Conservation (phyloP, 192 early-diverging fungal species). For the Backusella circina region DNA sequence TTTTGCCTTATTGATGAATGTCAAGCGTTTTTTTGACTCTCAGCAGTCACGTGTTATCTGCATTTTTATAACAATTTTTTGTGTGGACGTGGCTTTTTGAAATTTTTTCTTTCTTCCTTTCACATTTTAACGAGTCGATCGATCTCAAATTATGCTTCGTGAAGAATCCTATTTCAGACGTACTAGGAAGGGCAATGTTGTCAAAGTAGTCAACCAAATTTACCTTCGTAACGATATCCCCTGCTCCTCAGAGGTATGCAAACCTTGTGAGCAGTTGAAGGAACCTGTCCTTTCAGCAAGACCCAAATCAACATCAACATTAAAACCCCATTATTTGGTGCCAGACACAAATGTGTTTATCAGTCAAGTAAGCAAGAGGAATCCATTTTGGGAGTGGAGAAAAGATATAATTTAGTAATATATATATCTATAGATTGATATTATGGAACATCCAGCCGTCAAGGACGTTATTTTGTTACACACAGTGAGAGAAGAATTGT, state of each 20-base stretch:
- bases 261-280: slow-evolving; percentile 41
- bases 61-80: not conserved
- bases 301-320: slow-evolving; percentile 50
- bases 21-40: too few relatives aligned
- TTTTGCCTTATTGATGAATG: too few relatives aligned
- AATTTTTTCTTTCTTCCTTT: slow-evolving; percentile 7
- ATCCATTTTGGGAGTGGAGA: not conserved
- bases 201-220: slow-evolving; percentile 95
- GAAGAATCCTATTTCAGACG: slow-evolving; percentile 87
- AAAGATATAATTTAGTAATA: too few relatives aligned
- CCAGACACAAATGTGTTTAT: slow-evolving; percentile 96
- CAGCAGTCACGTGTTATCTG: not conserved
- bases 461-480: slow-evolving; percentile 89
- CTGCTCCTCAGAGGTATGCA: slow-evolving; percentile 70
- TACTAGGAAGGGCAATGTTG: slow-evolving; percentile 86
- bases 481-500: slow-evolving; percentile 91
- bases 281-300: slow-evolving; percentile 38
- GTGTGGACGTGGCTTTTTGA: not conserved
- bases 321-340: slow-evolving; percentile 73
- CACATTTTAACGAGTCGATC: not conserved
- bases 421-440: slow-evolving; percentile 70
- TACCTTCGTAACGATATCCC: slow-evolving; percentile 95
- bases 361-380: slow-evolving; percentile 66
- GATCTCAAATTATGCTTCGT: slow-evolving; percentile 41
- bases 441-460: slow-evolving; percentile 86